Percentiles rank a stretch among this genome's conserved stretches.
Conservation (phyloP, 176 grass and related monocot species). For the Dendrocalamus sinicus region DNA sequence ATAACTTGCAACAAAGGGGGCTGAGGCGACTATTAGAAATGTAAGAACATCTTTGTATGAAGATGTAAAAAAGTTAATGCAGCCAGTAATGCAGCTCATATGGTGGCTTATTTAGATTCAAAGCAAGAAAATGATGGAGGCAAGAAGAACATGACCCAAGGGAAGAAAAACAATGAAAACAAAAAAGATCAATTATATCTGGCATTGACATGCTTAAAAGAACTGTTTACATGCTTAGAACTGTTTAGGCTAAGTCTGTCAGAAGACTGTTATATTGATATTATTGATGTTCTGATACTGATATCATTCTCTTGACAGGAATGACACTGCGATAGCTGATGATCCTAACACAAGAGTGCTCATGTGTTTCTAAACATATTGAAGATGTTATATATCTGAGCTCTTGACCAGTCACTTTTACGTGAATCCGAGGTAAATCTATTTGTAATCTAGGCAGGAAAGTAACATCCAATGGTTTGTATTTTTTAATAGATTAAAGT, state of each 20-base stretch:
- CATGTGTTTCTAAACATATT: conserved; percentile 58
- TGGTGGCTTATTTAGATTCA: conserved; percentile 56
- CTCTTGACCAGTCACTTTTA: conserved; percentile 66
- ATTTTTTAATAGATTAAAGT: conserved; percentile 25
- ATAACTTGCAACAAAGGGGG: conserved; percentile 47
- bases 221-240: conserved; percentile 59
- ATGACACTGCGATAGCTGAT: conserved; percentile 13
- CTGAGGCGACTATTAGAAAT: conserved; percentile 31
- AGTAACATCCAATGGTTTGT: conserved; percentile 20
- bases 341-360: conserved; percentile 33
- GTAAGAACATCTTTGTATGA: conserved; percentile 43
- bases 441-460: conserved; percentile 26
- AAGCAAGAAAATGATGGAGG: conserved; percentile 54
- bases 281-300: conserved; percentile 59
- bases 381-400: conserved; percentile 61
- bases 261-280: conserved; percentile 46
- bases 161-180: conserved; percentile 62
- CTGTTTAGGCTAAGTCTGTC: conserved; percentile 64
- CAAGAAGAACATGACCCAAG: conserved; percentile 62
- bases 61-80: conserved; percentile 59
- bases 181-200: conserved; percentile 68
- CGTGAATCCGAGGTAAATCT: conserved; percentile 80
- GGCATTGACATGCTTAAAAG: conserved; percentile 66
- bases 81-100: conserved; percentile 71
- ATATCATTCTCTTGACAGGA: conserved; percentile 43